Evolutionary conservation across 768 basidiomycete species (phyloP), one percentile per base, ranked within the genome.

Genomic region (Mycena olivaceomarginata): DNA sequence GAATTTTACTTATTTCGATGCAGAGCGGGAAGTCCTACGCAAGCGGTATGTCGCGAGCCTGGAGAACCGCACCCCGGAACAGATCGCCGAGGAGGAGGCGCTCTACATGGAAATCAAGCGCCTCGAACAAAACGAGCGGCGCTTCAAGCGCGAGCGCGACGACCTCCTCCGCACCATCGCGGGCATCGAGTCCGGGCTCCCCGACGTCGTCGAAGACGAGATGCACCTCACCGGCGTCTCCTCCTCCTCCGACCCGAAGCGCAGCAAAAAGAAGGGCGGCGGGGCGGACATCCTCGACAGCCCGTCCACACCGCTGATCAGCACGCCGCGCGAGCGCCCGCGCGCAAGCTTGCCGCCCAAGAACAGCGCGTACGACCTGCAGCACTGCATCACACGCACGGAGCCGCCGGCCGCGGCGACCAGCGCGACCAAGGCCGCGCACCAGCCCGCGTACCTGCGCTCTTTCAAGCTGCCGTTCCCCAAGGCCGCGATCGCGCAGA

Each of bases 41-140:
- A 98, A 97, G 85, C 93, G 93, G 73, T 98, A 99, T 82, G 90
- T 99, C 16, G 86, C 90, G 11, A 95, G 93, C 76, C 92, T 99
- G n/a, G 96, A 97, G 86, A 92, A 91, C 72, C 93, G 98, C n/a
- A 95, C 97, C 0, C 90, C 93, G 5, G 93, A 95, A 65, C 96
- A 99, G 86, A 94, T 98, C 59, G 94, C 94, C 20, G 98, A 99
- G 83, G 98, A 99, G 88, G 98, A 99, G 81, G 95, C 96, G 10
- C 89, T 99, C 4, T 99, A 96, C 85, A 87, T 99, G 77, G 97
- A 99, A 84, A 91, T 98, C 66, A 97, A 98, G 82, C 93, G 96
- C n/a, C 90, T 99, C 66, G 98, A 99, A 83, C 98, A 99, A 85
- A 96, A 91, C 75, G 97, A 98, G 83, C 91, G 94, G 43, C 91